These are phyloP conservation scores for Psilocybe mexicana DNA, from an alignment of 1,284 basidiomycete species.

Conservation along the genomic window DNA sequence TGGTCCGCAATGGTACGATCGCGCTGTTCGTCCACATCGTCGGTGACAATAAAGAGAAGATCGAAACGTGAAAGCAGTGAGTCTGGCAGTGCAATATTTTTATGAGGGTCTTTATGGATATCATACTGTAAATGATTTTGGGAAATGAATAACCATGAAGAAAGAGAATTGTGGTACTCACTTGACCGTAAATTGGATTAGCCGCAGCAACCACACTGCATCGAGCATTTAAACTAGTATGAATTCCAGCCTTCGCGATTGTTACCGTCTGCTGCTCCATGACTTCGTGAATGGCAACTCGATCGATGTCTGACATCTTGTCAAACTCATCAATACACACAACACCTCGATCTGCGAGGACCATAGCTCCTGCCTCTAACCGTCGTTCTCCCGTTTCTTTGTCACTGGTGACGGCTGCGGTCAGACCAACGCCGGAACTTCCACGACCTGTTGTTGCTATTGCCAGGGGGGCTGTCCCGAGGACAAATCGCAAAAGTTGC, in stretches of 20 bases:
- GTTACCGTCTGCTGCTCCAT: conserved; percentile 99
- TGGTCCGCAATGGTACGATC: conserved; percentile 98
- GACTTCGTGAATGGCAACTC: conserved; percentile 99
- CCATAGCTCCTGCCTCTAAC: conserved; percentile 99
- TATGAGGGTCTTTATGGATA: conserved; percentile 98
- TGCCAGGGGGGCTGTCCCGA: conserved; percentile 94
- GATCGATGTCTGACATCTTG: conserved; percentile 99
- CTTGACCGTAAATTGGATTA: conserved; percentile 98
- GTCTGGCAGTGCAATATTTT: conserved; percentile 98
- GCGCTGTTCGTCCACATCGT: conserved; percentile 94
- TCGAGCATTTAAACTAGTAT: conserved; percentile 96
- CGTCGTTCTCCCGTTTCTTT: conserved; percentile 96
- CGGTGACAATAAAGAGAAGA: conserved; percentile 96
- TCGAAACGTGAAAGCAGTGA: conserved; percentile 99
- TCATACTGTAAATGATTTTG: conserved; percentile 73
- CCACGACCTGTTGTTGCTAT: conserved; percentile 98
- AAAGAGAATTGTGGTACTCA: conserved; percentile 34
- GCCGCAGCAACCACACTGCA: conserved; percentile 98
- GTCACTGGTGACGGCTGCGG: conserved; percentile 98
- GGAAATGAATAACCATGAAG: background rate
- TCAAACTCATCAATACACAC: conserved; percentile 99
- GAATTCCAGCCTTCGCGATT: conserved; percentile 99
- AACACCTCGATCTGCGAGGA: conserved; percentile 97
- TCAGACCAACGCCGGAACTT: conserved; percentile 97
- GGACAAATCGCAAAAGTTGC: conserved; percentile 94